Conservation (phyloP, 2,329 filamentous ascomycete species). For the Zymoseptoria pseudotritici region DNA sequence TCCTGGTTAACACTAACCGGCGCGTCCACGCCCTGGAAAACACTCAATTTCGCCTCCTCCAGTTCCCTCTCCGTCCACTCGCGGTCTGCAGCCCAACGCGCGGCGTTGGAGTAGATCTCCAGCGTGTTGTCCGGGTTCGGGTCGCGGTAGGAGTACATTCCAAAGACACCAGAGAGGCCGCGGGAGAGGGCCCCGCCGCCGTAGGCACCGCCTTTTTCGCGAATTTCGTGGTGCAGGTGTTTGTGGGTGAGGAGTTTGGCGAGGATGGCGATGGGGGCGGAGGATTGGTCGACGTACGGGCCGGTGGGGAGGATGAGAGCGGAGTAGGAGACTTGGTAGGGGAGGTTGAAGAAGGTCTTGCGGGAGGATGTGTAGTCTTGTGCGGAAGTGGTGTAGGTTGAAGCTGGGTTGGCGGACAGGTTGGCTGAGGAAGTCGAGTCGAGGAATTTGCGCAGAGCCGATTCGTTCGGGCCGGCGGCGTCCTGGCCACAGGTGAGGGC, state of each 20-base stretch:
- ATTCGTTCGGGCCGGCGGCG: constrained; percentile 62
- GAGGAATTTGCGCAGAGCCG: constrained; percentile 65
- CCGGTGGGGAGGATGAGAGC: constrained; percentile 74
- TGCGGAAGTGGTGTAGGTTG: constrained; percentile 23
- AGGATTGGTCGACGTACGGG: constrained; percentile 67
- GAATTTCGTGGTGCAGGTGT: constrained; percentile 92
- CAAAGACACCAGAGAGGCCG: constrained; percentile 75
- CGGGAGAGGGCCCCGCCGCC: constrained; percentile 82
- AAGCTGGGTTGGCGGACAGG: constrained; percentile 1
- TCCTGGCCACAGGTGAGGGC: constrained; percentile 80
- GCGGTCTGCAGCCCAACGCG: constrained; percentile 73
- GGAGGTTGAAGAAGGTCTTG: constrained; percentile 86
- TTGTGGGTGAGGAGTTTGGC: constrained; percentile 92
- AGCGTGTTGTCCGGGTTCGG: constrained; percentile 88
- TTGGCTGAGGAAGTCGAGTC: constrained; percentile 26
- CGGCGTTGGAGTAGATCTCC: constrained; percentile 74
- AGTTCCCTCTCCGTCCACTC: constrained; percentile 77
- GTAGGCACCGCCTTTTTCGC: constrained; percentile 95
- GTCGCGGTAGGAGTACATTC: constrained; percentile 94
- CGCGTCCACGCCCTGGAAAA: constrained; percentile 88
- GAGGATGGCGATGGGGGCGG: constrained; percentile 78
- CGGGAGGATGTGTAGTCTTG: constrained; percentile 19
- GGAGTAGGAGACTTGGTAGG: constrained; percentile 96
- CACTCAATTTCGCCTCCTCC: constrained; percentile 90
- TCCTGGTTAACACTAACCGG: constrained; percentile 80